Evolutionary conservation across 352 stramenopile species (phyloP), one percentile per base, ranked within the genome.

Genomic region (Hyaloperonospora brassicae): DNA sequence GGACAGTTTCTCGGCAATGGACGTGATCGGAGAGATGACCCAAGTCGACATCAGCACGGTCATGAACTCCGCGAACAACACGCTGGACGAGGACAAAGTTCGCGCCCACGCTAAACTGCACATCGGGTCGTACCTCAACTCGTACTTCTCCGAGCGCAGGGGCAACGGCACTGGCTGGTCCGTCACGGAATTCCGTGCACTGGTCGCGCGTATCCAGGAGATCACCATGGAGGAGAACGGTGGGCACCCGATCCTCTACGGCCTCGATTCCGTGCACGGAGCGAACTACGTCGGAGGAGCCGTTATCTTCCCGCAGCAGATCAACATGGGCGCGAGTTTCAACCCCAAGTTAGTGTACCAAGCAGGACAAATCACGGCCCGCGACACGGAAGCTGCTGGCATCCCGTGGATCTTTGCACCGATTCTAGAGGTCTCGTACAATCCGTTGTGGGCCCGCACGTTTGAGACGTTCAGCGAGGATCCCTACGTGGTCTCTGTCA

Each of bases 391-490:
- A 22, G 84, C 84, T 1, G 88, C 82, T 0, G 91, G 87, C 1
- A 92, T 97, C 41, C 76, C 76, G 1, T 97, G 89, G 89, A 45
- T 98, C 0, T 98, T 97, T 72, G 74, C 68, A 6, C 92, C 92
- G 0, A 87, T 97, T 17, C 70, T 89, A 12, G 83, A 93, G 51
- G 69, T 98, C 47, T 81, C 81, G 0, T 79, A 86, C 46, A 90
- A 97, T 55, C 80, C 87, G 0, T 68, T 91, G 11, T 97, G 91
- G 90, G 62, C 81, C 2, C 69, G 92, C 13, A 89, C 93, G 4
- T 97, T 84, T 53, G 93, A 98, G 65, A 97, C 90, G 10, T 98
- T 97, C 70, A 89, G 93, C 4, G 88, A 97, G 79, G 89, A 97
- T 52, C 86, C 87, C 6, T 57, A 87, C 30, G 25, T 97, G 6